Percentiles rank a stretch among this genome's conserved stretches.
Conservation (phyloP, 2,329 filamentous ascomycete genomes). For the Fusarium protoensiforme region DNA sequence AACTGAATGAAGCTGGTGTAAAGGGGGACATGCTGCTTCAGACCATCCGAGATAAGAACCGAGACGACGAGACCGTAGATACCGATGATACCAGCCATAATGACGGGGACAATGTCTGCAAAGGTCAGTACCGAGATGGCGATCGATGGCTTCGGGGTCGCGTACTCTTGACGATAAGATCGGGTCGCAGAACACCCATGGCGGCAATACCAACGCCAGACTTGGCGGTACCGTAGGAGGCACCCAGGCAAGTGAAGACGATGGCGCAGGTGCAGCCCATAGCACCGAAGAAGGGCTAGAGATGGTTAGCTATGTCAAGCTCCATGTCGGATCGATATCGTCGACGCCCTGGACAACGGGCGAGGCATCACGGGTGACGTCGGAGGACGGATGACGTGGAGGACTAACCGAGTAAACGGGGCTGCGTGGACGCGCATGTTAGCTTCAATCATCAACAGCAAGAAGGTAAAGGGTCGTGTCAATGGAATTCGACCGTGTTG, state of each 20-base stretch:
- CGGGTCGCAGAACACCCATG: conserved; percentile 97
- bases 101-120: conserved; percentile 97
- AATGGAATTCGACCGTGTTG: conserved; percentile 15
- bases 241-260: conserved; percentile 95
- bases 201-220: conserved; percentile 98
- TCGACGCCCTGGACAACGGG: conserved; percentile 32
- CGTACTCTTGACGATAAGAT: conserved; percentile 99
- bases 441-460: conserved; percentile 51
- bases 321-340: conserved; percentile 28
- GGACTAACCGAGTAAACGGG: conserved; percentile 98
- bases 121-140: conserved; percentile 27
- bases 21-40: conserved; percentile 77
- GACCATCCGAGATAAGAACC: conserved; percentile 84
- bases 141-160: conserved; percentile 9
- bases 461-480: conserved; percentile 1
- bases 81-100: conserved; percentile 99
- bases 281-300: conserved; percentile 89
- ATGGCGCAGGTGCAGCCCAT: conserved; percentile 98
- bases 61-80: conserved; percentile 95
- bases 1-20: conserved; percentile 89
- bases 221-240: conserved; percentile 98
- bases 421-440: conserved; percentile 64
- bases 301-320: conserved; percentile 47
- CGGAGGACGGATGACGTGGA: conserved; percentile 43
- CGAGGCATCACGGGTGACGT: conserved; percentile 43